phyloP scores from a whole-genome alignment of 305 asterid genomes.

The Fraxinus platypoda region DNA sequence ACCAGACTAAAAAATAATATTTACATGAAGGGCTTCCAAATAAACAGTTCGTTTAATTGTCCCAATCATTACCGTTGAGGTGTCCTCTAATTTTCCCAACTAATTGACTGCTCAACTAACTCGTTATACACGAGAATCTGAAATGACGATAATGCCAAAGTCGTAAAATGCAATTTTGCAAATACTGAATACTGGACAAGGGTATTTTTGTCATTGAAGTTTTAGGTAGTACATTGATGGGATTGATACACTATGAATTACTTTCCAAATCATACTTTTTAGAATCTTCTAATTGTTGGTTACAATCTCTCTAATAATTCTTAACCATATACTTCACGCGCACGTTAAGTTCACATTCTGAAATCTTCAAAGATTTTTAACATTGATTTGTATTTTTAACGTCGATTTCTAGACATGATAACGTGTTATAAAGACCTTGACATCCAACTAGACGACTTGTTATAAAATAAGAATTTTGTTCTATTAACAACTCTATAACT shows the following conservation, averaged over 20 bases:
- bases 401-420: not conserved
- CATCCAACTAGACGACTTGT: not conserved
- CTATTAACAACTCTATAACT: not conserved
- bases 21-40: not conserved
- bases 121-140: not conserved
- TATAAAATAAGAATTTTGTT: not conserved
- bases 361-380: not conserved
- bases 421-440: not conserved
- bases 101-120: not conserved
- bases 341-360: not conserved
- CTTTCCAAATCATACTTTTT: not conserved
- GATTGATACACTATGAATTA: not conserved
- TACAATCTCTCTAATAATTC: not conserved
- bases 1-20: not conserved
- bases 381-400: not conserved
- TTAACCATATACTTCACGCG: not conserved
- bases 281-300: not conserved
- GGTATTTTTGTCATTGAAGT: not conserved
- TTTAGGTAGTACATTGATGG: not conserved
- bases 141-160: not conserved
- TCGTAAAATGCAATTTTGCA: not conserved
- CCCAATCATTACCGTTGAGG: conserved; percentile 16
- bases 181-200: not conserved
- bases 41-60: conserved; percentile 17
- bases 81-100: not conserved